Evolutionary conservation across 108 stramenopile genomes (phyloP).

Genomic region (Stephanodiscus minutulus): DNA sequence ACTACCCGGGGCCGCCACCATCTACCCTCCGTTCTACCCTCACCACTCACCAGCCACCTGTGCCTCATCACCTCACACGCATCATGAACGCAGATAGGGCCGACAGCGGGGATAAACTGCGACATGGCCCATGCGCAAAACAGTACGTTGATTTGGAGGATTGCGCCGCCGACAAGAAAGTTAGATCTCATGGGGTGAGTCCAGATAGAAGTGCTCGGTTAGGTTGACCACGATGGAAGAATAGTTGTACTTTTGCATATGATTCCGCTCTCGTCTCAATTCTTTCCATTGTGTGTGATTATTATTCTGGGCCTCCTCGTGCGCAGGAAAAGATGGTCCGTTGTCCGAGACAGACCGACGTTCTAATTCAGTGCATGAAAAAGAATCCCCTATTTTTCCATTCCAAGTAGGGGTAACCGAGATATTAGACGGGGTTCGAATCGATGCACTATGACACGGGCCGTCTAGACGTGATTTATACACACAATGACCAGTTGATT

Average conservation of each 20-base stretch:
- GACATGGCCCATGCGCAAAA: conserved; percentile 33
- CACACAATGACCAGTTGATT: too few relatives aligned
- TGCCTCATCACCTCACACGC: not conserved
- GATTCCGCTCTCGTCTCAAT: not conserved
- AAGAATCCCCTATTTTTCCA: conserved; percentile 24
- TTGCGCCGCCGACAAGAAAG: conserved; percentile 31
- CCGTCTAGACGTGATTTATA: too few relatives aligned
- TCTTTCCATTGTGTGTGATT: not conserved
- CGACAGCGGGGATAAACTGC: conserved; percentile 27
- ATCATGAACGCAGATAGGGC: not conserved
- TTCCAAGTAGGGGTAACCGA: not conserved
- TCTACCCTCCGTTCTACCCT: not conserved
- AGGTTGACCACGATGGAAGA: not conserved
- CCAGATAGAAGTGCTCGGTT: not conserved
- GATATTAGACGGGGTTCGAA: not conserved
- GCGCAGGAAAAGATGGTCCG: conserved; percentile 13
- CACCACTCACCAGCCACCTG: not conserved
- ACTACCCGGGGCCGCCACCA: conserved; percentile 24
- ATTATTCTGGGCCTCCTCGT: not conserved
- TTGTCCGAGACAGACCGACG: conserved; percentile 20
- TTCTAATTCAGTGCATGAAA: conserved; percentile 18
- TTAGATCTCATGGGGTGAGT: conserved; percentile 34
- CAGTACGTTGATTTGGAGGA: conserved; percentile 32
- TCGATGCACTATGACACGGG: too few relatives aligned
- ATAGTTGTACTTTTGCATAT: too few relatives aligned